These are phyloP conservation scores for Ogataea nakhonphanomensis DNA, from an alignment of 805 yeast genomes.

Conservation along the genomic window DNA sequence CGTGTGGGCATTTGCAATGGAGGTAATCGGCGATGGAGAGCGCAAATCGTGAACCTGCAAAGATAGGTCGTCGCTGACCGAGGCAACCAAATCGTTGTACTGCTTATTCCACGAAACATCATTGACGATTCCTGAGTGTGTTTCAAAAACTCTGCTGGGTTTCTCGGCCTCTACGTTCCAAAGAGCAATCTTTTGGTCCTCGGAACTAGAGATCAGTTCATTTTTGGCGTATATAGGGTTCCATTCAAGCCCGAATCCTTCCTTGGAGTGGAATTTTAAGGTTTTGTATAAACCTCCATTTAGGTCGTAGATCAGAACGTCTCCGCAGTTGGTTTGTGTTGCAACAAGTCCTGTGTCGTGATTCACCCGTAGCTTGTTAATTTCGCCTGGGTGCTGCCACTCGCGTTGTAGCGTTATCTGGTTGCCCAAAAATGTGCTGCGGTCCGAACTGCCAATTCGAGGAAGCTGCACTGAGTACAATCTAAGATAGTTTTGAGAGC, in stretches of 20 bases:
- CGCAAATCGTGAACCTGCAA: conserved; percentile 62
- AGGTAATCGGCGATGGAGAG: conserved; percentile 40
- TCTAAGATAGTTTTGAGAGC: conserved; percentile 42
- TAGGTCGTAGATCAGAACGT: conserved; percentile 42
- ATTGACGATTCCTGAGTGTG: conserved; percentile 59
- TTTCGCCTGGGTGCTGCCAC: conserved; percentile 66
- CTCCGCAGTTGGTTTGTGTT: conserved; percentile 52
- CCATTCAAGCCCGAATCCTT: conserved; percentile 77
- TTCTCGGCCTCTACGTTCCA: conserved; percentile 53
- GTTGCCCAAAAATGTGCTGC: conserved; percentile 24
- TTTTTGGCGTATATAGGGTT: conserved; percentile 36
- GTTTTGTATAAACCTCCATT: conserved; percentile 18
- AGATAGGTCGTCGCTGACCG: conserved; percentile 66
- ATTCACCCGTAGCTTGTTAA: conserved; percentile 57
- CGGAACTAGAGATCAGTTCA: conserved; percentile 58
- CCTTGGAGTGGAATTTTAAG: conserved; percentile 55
- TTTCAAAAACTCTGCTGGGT: conserved; percentile 47
- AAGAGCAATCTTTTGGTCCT: conserved; percentile 62
- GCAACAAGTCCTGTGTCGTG: conserved; percentile 48
- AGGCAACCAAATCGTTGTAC: conserved; percentile 50
- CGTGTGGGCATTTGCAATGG: conserved; percentile 46
- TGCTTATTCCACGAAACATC: conserved; percentile 58
- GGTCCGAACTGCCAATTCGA: conserved; percentile 39
- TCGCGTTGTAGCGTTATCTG: conserved; percentile 42
- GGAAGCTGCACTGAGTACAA: conserved; percentile 47